A percentile compares a stretch with the other conserved stretches of the same genome.
phyloP scores from a whole-genome alignment of 2,329 filamentous ascomycete species.

The Apiospora koreana region DNA sequence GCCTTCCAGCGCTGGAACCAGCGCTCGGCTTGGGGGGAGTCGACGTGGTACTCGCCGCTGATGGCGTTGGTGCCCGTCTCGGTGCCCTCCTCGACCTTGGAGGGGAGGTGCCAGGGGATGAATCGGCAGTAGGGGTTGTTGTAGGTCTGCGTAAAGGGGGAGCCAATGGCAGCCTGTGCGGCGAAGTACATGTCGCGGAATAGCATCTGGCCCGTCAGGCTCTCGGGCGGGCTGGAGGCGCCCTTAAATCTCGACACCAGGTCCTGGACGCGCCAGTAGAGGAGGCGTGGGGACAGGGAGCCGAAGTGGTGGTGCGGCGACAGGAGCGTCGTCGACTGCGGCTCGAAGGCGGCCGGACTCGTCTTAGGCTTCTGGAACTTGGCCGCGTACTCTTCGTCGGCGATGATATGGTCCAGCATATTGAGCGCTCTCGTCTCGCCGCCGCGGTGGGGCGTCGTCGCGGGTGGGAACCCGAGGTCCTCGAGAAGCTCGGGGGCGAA shows the following conservation, averaged over 20 bases:
- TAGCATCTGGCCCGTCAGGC: slow-evolving; percentile 69
- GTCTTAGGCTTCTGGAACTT: slow-evolving; percentile 78
- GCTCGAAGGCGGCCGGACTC: slow-evolving; percentile 71
- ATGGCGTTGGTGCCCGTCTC: slow-evolving; percentile 44
- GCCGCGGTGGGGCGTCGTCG: slow-evolving; percentile 67
- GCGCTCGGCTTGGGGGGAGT: slow-evolving; percentile 60
- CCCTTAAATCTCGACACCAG: slow-evolving; percentile 58
- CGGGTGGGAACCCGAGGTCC: slow-evolving; percentile 67
- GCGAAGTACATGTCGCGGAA: slow-evolving; percentile 86
- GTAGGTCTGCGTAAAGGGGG: slow-evolving; percentile 63
- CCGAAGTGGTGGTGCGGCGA: slow-evolving; percentile 77
- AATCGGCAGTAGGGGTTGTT: slow-evolving; percentile 71
- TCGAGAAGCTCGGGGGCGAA: slow-evolving; percentile 71
- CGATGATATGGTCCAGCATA: slow-evolving; percentile 58
- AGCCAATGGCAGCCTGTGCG: slow-evolving; percentile 69
- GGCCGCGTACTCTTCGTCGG: slow-evolving; percentile 66
- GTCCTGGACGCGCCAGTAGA: slow-evolving; percentile 72
- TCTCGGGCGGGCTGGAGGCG: slow-evolving; percentile 65
- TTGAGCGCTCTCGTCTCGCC: slow-evolving; percentile 68
- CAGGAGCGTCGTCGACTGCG: slow-evolving; percentile 71
- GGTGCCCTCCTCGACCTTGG: slow-evolving; percentile 48
- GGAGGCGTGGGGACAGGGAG: slow-evolving; percentile 66
- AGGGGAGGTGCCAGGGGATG: slow-evolving; percentile 76
- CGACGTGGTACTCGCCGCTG: slow-evolving; percentile 64
- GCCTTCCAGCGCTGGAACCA: slow-evolving; percentile 71